phyloP scores from a whole-genome alignment of 2,329 filamentous ascomycete genomes.

The Pseudocercospora vitis region DNA sequence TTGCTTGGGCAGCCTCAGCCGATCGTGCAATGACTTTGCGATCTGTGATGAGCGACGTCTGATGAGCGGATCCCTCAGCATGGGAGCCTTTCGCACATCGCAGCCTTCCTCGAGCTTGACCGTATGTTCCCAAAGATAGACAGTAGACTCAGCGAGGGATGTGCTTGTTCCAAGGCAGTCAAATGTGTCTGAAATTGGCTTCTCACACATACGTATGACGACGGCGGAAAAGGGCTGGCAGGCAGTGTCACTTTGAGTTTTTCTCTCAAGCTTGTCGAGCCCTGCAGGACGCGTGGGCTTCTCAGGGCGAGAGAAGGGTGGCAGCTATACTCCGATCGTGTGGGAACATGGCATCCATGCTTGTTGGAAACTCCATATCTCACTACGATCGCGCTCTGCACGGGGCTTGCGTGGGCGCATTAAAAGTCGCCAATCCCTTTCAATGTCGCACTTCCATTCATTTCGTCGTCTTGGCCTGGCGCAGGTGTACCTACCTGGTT shows the following conservation, averaged over 20 bases:
- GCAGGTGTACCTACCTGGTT: conserved; percentile 1
- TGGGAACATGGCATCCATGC: not conserved
- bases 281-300: not conserved
- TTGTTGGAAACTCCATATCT: not conserved
- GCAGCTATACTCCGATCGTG: not conserved
- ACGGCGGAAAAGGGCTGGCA: too few relatives aligned
- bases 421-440: not conserved
- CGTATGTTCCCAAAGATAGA: too few relatives aligned
- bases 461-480: not conserved
- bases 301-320: not conserved
- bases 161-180: too few relatives aligned
- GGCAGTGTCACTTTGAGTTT: not conserved
- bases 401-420: not conserved
- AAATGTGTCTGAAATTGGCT: not conserved
- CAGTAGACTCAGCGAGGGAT: too few relatives aligned
- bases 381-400: not conserved
- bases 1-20: too few relatives aligned
- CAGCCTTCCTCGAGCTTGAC: too few relatives aligned
- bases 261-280: not conserved
- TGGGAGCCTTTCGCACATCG: too few relatives aligned
- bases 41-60: too few relatives aligned
- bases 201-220: too few relatives aligned
- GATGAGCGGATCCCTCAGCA: too few relatives aligned
- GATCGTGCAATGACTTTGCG: too few relatives aligned
- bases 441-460: too few relatives aligned